Conservation (phyloP, 306 rosid species). For the Cucumis sativus region Cucumber_9930_V3 NC_026659.2:1288001-1288500, state of each 20-base stretch:
- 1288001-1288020: conserved; percentile 46
- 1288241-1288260: neutral
- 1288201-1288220: conserved; percentile 1
- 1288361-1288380: neutral
- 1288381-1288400: neutral
- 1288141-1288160: conserved; percentile 72
- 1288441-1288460: no score
- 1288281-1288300: neutral
- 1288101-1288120: conserved; percentile 62
- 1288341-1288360: neutral
- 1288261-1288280: neutral
- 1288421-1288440: neutral
- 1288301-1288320: neutral
- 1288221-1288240: neutral
- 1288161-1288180: conserved; percentile 57
- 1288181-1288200: conserved; percentile 22
- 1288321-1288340: neutral
- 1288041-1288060: conserved; percentile 62
- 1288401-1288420: neutral
- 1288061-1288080: conserved; percentile 78
- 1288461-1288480: neutral
- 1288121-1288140: conserved; percentile 58
- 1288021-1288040: conserved; percentile 70
- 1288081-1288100: conserved; percentile 80
- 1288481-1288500: neutral